Evolutionary conservation across 495 filamentous ascomycete species (phyloP).

Genomic region (Penicillium tannophilum): DNA sequence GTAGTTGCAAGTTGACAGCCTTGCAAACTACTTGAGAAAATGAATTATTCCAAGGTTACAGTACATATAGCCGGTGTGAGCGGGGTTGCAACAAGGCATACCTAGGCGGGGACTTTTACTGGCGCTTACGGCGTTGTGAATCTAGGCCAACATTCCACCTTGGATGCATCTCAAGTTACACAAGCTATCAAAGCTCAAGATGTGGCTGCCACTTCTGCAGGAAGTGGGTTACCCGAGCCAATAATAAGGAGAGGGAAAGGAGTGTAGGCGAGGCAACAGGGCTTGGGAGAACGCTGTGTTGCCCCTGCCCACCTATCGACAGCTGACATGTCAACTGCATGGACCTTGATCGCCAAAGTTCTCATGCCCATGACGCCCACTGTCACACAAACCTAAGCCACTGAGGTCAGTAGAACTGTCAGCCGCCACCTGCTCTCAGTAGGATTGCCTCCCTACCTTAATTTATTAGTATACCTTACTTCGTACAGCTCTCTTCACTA

Average conservation of each 20-base stretch:
- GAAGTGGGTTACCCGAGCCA: background rate
- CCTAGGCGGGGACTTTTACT: background rate
- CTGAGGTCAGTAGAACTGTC: background rate
- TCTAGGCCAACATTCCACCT: slow-evolving; percentile 3
- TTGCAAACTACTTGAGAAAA: background rate
- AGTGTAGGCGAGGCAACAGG: background rate
- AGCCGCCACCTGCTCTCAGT: background rate
- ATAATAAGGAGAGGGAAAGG: background rate
- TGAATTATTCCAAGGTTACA: background rate
- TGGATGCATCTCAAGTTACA: slow-evolving; percentile 2
- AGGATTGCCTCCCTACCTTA: background rate
- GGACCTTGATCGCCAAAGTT: slow-evolving; percentile 1
- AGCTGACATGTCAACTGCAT: slow-evolving; percentile 13
- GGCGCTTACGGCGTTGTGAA: slow-evolving; percentile 2
- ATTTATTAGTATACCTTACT: no score
- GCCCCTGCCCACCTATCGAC: background rate
- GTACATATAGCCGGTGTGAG: background rate
- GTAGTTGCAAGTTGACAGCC: slow-evolving; percentile 1
- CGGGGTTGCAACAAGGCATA: background rate
- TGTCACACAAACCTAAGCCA: background rate
- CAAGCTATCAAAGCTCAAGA: slow-evolving; percentile 1
- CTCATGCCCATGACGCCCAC: background rate
- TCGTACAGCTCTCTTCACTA: no score
- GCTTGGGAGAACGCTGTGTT: background rate
- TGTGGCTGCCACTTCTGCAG: background rate